Conservation (phyloP, 116 monocot species). For the Iris pallida region DNA sequence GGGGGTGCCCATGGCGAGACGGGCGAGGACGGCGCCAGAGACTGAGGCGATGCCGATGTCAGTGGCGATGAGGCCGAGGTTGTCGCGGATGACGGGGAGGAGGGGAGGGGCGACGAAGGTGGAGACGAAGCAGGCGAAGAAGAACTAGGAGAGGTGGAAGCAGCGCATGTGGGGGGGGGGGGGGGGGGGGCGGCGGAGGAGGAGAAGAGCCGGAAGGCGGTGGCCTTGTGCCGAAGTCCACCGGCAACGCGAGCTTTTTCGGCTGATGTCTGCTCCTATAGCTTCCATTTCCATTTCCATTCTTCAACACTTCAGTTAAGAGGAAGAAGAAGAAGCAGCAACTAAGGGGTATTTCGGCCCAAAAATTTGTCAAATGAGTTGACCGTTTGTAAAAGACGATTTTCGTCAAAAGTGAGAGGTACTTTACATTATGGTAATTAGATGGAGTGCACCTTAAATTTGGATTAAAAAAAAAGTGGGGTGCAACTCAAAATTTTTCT, state of each 20-base stretch:
- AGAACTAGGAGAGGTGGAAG: conserved; percentile 93
- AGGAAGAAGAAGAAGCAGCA: no score
- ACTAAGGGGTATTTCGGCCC: no score
- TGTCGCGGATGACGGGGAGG: conserved; percentile 88
- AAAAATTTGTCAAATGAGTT: no score
- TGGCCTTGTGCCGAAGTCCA: conserved; percentile 86
- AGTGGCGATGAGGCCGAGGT: conserved; percentile 61
- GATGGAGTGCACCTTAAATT: no score
- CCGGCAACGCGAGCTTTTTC: conserved; percentile 33
- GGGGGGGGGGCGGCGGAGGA: conserved; percentile 40
- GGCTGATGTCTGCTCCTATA: not conserved
- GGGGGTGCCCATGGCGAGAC: conserved; percentile 83
- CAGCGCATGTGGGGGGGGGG: conserved; percentile 70
- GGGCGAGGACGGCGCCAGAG: conserved; percentile 76
- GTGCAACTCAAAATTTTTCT: no score
- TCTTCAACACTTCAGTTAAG: no score
- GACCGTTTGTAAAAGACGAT: no score
- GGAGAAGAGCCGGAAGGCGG: conserved; percentile 60
- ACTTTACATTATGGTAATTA: no score
- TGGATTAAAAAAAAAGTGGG: no score
- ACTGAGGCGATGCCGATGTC: conserved; percentile 89
- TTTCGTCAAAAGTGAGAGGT: no score
- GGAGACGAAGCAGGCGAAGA: conserved; percentile 90
- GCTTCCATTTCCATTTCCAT: no score
- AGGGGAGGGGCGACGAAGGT: conserved; percentile 81